Percentiles rank a stretch among this genome's conserved stretches.
Conservation (phyloP, 176 grass and related monocot species). For the Typha latifolia region DNA sequence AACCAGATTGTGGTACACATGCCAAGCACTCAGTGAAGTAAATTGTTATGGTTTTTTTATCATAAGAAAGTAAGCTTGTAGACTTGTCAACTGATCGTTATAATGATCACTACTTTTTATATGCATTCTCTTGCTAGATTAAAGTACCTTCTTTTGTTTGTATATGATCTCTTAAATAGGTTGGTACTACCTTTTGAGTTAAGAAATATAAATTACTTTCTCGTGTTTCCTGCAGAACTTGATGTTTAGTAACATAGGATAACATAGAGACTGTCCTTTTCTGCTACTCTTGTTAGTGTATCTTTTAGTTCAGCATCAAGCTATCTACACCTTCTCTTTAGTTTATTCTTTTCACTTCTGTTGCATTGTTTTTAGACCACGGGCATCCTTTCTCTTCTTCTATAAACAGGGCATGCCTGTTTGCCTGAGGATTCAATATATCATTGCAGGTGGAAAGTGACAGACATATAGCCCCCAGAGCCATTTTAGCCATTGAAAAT, state of each 20-base stretch:
- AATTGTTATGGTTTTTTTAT: neutral
- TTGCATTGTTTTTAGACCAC: neutral
- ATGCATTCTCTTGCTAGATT: neutral
- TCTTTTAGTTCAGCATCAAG: too few species aligned
- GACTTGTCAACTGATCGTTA: neutral
- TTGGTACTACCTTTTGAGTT: neutral
- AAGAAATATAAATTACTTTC: neutral
- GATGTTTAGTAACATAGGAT: neutral
- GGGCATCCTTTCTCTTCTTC: neutral
- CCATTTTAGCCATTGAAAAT: conserved; percentile 1
- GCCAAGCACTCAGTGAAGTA: neutral
- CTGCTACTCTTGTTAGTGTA: too few species aligned
- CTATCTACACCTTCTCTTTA: too few species aligned
- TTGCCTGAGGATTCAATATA: neutral
- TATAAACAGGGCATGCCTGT: neutral
- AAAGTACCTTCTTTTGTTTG: neutral
- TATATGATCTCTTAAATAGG: neutral
- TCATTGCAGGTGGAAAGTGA: neutral
- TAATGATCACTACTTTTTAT: neutral
- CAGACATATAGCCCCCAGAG: neutral
- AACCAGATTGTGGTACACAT: conserved; percentile 7
- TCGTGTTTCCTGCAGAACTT: neutral
- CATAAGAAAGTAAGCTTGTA: neutral
- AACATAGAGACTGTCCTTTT: neutral
- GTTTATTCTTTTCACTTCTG: neutral